A percentile compares a stretch with the other conserved stretches of the same genome.
Evolutionary conservation across 1,284 basidiomycete species (phyloP).

Genomic region (Boletus smithii): DNA sequence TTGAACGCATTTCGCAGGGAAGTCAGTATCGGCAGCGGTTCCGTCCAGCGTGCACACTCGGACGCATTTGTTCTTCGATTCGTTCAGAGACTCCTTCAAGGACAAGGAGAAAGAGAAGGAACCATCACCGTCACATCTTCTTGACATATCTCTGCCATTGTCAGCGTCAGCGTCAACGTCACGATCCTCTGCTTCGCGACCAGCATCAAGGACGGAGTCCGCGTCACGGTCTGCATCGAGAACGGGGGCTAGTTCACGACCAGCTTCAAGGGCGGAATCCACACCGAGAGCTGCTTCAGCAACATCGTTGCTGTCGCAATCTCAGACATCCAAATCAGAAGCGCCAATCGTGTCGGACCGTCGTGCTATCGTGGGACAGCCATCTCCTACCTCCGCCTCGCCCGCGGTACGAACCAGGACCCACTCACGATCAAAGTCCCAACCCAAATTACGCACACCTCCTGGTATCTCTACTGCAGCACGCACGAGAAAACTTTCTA

Average conservation of each 20-base stretch:
- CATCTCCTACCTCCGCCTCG: background rate
- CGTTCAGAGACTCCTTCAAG: constrained; percentile 21
- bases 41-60: constrained; percentile 7
- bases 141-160: constrained; percentile 33
- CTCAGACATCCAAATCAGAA: constrained; percentile 4
- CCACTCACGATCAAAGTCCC: constrained; percentile 29
- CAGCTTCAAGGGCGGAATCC: constrained; percentile 18
- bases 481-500: constrained; percentile 28
- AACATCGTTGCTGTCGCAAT: background rate
- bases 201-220: constrained; percentile 16
- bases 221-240: constrained; percentile 21
- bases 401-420: constrained; percentile 4
- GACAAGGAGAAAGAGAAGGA: constrained; percentile 30
- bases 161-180: constrained; percentile 22
- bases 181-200: constrained; percentile 14
- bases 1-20: constrained; percentile 18
- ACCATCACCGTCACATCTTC: constrained; percentile 20
- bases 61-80: constrained; percentile 18
- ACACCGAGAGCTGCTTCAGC: background rate
- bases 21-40: constrained; percentile 21
- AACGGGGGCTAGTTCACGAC: constrained; percentile 14
- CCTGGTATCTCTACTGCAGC: constrained; percentile 1
- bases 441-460: constrained; percentile 25
- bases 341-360: background rate
- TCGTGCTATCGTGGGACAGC: background rate